Percentiles rank a stretch among this genome's conserved stretches.
Conservation (phyloP, 495 filamentous ascomycete genomes). For the Cairneyella variabilis region DNA sequence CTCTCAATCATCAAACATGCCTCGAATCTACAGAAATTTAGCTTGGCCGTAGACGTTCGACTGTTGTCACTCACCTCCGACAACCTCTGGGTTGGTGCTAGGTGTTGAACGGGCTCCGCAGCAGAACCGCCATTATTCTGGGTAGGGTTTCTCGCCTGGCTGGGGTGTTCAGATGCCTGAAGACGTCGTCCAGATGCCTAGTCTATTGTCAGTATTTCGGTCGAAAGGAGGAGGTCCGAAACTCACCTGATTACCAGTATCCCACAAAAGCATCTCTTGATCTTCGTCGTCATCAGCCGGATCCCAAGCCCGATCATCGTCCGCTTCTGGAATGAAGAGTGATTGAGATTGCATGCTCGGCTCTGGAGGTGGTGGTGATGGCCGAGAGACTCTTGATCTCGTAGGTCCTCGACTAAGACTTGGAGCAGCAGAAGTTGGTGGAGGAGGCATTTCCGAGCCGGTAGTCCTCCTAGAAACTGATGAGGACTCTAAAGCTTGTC, state of each 20-base stretch:
- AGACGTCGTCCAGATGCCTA: slow-evolving; percentile 34
- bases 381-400: slow-evolving; percentile 21
- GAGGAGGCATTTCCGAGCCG: slow-evolving; percentile 19
- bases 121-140: neutral
- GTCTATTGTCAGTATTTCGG: too few relatives aligned
- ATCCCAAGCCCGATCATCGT: slow-evolving; percentile 79
- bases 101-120: slow-evolving; percentile 24
- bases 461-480: slow-evolving; percentile 19
- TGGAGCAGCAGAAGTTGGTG: slow-evolving; percentile 14
- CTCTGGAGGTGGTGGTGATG: slow-evolving; percentile 48
- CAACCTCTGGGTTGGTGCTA: slow-evolving; percentile 65
- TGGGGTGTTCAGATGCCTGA: slow-evolving; percentile 23
- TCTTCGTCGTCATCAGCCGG: slow-evolving; percentile 69
- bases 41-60: slow-evolving; percentile 7
- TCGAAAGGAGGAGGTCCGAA: too few relatives aligned
- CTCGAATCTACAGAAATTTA: slow-evolving; percentile 41
- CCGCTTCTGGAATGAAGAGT: slow-evolving; percentile 70
- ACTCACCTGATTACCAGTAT: slow-evolving; percentile 59
- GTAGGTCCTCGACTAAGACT: slow-evolving; percentile 10
- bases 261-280: slow-evolving; percentile 75
- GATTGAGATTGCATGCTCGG: slow-evolving; percentile 66
- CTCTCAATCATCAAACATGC: slow-evolving; percentile 47
- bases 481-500: slow-evolving; percentile 21
- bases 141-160: slow-evolving; percentile 12
- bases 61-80: slow-evolving; percentile 44